Percentiles rank a stretch among this genome's conserved stretches.
Evolutionary conservation across 164 flowering plant genomes (phyloP).

Genomic region (Umbilicus rupestris): DNA sequence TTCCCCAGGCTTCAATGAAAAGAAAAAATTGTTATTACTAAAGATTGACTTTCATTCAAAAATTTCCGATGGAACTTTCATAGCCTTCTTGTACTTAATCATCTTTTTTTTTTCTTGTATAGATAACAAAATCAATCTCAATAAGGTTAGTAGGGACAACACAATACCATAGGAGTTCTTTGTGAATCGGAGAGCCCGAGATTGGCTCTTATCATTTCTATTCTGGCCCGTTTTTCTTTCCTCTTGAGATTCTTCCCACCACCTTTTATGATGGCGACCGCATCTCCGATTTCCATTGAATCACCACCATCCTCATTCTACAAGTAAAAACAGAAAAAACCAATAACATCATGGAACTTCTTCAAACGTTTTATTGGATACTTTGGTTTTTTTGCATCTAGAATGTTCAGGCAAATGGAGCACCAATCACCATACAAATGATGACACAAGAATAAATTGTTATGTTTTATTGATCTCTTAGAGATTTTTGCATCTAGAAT

Average conservation of each 20-base stretch:
- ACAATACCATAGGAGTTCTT: conserved; percentile 82
- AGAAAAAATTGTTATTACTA: neutral
- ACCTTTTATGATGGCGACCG: conserved; percentile 80
- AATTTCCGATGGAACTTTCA: neutral
- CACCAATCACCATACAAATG: neutral
- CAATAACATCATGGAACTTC: neutral
- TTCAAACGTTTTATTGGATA: no score
- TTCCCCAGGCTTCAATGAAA: conserved; percentile 83
- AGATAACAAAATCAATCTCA: neutral
- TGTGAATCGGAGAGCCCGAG: conserved; percentile 97
- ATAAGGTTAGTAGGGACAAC: neutral
- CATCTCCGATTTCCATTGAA: conserved; percentile 52
- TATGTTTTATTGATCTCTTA: no score
- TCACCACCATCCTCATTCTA: conserved; percentile 33
- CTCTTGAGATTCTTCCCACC: conserved; percentile 68
- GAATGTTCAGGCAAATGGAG: no score
- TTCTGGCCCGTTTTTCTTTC: conserved; percentile 84
- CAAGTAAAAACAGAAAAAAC: conserved; percentile 11
- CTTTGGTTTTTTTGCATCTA: no score
- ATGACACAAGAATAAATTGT: neutral
- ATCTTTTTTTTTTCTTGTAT: neutral
- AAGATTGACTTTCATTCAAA: neutral
- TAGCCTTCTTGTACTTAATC: neutral
- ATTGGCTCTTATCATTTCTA: conserved; percentile 92
- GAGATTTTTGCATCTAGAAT: neutral